These are phyloP conservation scores for Yamadazyma songkhlaensis DNA, from an alignment of 1,139 yeast species.

Conservation along the genomic window DNA sequence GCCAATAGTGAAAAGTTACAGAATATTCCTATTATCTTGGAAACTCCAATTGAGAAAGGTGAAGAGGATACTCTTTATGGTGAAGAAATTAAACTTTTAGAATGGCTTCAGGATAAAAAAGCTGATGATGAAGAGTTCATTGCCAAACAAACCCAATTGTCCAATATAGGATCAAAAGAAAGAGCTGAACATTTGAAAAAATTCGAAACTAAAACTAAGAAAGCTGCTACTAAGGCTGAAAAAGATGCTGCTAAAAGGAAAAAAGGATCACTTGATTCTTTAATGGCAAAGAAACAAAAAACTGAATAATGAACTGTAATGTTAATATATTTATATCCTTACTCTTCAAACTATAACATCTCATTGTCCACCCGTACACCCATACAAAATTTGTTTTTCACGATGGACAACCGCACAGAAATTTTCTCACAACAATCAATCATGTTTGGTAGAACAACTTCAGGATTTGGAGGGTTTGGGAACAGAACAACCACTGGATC, in stretches of 20 bases:
- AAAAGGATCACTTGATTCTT: slow-evolving; percentile 21
- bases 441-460: slow-evolving; percentile 49
- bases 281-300: slow-evolving; percentile 17
- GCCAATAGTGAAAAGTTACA: slow-evolving; percentile 66
- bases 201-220: slow-evolving; percentile 31
- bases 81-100: slow-evolving; percentile 73
- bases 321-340: not conserved
- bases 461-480: slow-evolving; percentile 66
- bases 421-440: not conserved
- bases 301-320: not conserved
- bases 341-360: too few species aligned
- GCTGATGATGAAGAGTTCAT: slow-evolving; percentile 55
- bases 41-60: slow-evolving; percentile 66
- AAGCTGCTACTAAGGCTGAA: slow-evolving; percentile 4
- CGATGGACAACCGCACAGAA: not conserved
- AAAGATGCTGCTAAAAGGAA: slow-evolving; percentile 13
- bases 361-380: slow-evolving; percentile 4
- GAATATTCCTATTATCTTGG: slow-evolving; percentile 78
- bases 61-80: slow-evolving; percentile 66
- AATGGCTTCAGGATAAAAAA: slow-evolving; percentile 61
- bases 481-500: slow-evolving; percentile 25
- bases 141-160: slow-evolving; percentile 48
- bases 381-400: not conserved
- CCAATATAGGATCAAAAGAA: slow-evolving; percentile 55
- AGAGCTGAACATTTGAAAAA: slow-evolving; percentile 49